Conservation (phyloP, 2,329 filamentous ascomycete species). For the Penicillium concentricum region DNA sequence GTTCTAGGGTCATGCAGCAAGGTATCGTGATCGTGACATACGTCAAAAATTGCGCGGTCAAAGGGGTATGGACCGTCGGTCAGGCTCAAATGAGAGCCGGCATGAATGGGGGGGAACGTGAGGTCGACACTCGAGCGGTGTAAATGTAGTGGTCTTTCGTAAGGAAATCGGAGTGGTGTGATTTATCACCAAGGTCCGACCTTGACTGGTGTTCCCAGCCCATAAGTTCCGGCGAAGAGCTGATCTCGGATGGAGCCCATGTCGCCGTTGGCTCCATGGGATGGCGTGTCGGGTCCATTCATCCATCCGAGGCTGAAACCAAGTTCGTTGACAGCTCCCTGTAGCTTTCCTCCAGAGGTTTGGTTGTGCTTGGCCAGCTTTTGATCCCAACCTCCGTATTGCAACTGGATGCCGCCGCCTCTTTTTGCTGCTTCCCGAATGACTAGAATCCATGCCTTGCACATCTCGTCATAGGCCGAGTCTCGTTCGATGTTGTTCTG, state of each 20-base stretch:
- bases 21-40: constrained; percentile 48
- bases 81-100: constrained; percentile 11
- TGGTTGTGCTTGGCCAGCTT: constrained; percentile 84
- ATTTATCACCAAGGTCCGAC: constrained; percentile 55
- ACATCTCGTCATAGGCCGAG: constrained; percentile 93
- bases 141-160: constrained; percentile 5
- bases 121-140: constrained; percentile 12
- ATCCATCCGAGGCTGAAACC: constrained; percentile 76
- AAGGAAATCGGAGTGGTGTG: constrained; percentile 6
- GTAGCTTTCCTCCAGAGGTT: constrained; percentile 76
- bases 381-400: constrained; percentile 91
- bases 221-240: constrained; percentile 57
- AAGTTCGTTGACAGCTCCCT: constrained; percentile 75
- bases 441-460: constrained; percentile 87
- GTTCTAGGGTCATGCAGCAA: constrained; percentile 42
- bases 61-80: constrained; percentile 22
- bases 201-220: constrained; percentile 53
- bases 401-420: constrained; percentile 83
- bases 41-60: constrained; percentile 33
- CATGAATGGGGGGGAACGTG: constrained; percentile 14
- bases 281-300: constrained; percentile 46
- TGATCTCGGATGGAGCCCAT: constrained; percentile 55
- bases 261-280: constrained; percentile 36
- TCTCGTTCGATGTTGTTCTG: constrained; percentile 91
- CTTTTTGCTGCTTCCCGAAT: constrained; percentile 88